A percentile compares a stretch with the other conserved stretches of the same genome.
Conservation (phyloP, 352 stramenopile species). For the Phytophthora syringae region DNA sequence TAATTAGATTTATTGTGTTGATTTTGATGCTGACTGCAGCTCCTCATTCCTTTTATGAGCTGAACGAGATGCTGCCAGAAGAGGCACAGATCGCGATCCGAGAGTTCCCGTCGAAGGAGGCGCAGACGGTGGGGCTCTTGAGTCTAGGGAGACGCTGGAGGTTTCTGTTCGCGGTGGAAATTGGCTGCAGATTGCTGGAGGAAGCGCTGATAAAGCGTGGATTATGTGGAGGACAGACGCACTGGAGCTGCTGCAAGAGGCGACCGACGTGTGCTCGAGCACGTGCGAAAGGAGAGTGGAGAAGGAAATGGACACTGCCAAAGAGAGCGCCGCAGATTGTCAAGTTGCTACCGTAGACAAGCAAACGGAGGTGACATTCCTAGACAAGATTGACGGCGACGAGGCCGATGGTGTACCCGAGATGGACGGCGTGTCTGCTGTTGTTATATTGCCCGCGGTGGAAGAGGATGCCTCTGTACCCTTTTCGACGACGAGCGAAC, state of each 20-base stretch:
- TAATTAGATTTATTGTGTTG: slow-evolving; percentile 21
- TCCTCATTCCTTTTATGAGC: slow-evolving; percentile 62
- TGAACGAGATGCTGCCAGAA: slow-evolving; percentile 58
- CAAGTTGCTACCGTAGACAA: neutral
- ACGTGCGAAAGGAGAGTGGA: slow-evolving; percentile 23
- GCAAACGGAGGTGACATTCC: neutral
- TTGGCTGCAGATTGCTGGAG: slow-evolving; percentile 58
- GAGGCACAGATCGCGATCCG: slow-evolving; percentile 77
- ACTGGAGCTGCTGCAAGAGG: slow-evolving; percentile 55
- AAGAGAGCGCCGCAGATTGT: neutral
- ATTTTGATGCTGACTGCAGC: slow-evolving; percentile 17
- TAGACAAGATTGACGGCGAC: neutral
- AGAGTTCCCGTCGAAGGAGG: slow-evolving; percentile 64
- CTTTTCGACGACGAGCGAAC: too few species aligned
- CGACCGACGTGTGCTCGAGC: slow-evolving; percentile 28
- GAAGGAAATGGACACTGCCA: neutral
- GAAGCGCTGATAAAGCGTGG: slow-evolving; percentile 46
- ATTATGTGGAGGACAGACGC: slow-evolving; percentile 75
- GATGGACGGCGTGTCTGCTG: neutral
- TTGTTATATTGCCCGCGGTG: neutral
- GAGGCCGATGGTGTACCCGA: neutral
- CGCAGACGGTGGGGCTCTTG: slow-evolving; percentile 58
- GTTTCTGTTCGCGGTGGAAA: slow-evolving; percentile 47
- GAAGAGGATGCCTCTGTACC: too few species aligned
- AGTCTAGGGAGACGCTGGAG: slow-evolving; percentile 67